Evolutionary conservation across 129 eudicot genomes (phyloP), one percentile per base, ranked within the genome.

Genomic region (Apium graveolens): DNA sequence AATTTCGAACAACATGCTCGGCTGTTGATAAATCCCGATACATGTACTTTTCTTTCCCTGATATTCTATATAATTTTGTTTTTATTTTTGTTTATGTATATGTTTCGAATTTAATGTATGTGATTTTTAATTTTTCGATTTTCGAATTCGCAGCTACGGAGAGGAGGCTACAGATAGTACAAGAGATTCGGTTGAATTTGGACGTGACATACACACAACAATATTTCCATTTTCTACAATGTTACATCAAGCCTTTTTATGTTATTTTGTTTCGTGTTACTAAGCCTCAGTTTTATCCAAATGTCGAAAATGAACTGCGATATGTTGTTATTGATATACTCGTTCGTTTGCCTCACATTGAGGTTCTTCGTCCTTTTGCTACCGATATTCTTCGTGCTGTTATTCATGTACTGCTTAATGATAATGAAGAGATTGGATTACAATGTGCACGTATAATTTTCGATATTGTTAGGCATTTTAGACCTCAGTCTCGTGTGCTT

Each of bases 1-100:
- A 90, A 94, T 85, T 94, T 94, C 96, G 97, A 94, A 87, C 90
- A 89, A 79, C 98, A 91, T 80, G 80, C 98, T 71, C 91, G 93
- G 63, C 91, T 73, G 70, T 93, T 94, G 60, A 72, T 86, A 78
- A 92, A 94, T 20, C 89, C 91, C 27, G 92, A 94, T 81, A 77
- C 86, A 82, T 79, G 96, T 93, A 93, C 27, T 16, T 13, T 37
- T 70, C 35, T 76, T 37, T 63, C 77, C 81, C 44, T 78, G 5
- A 0, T 77, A 46, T 69, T 42, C 29, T 46, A 18, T 44, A 43
- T 34, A 21, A 11, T 27, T 75, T 35, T 12, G 14, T 3, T 29
- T 39, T 57, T 76, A 37, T 31, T 79, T 43, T 31, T 72, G 7
- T 74, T 10, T 74, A 31, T 11, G 48, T 18, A 3, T 27, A 27